Evolutionary conservation across 2,329 filamentous ascomycete genomes (phyloP), one percentile per base, ranked within the genome.

Genomic region (Monilinia fructicola): DNA sequence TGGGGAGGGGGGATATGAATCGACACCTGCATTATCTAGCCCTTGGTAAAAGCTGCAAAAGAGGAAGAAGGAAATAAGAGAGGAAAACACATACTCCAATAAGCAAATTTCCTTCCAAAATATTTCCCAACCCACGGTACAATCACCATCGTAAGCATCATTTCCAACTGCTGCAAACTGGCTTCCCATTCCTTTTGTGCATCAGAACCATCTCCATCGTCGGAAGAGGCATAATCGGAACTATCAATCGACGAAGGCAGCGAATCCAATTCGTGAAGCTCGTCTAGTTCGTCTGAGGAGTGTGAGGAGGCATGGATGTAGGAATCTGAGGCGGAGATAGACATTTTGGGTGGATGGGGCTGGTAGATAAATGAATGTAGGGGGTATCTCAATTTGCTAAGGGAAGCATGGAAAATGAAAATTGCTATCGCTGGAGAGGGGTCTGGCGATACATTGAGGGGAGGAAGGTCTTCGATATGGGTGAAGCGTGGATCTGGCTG

Each of bases 141-240:
- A 73, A 98, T 79, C 59, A 98, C 90, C 92, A 99, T 96, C 26
- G 91, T 96, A 76, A 98, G 79, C 72, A 99, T 83, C 71, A 98
- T 83, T 81, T 99, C 93, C 68, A 99, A 80, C 80, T 99, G 95
- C 78, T 97, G 92, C 70, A 99, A 81, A 74, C 91, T 96, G 74
- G 93, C 91, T 74, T 94, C 90, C 95, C 95, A 99, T 80, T 99
- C 94, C 69, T 86, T 86, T 78, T 99, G 94, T 12, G 95, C 95
- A 76, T 98, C 94, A 50, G 90, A 92, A 68, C 90, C 82, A 28
- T 54, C 59, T n/a, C 31, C 59, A 7, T 63, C 59, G 56, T 89
- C 86, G 18, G 56, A 59, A 54, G 81, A 81, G 73, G 81, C 81
- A 56, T 79, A 73, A 31, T 87, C 86, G 59, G 80, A 79, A 46